Evolutionary conservation across 75 land plant genomes (phyloP).

Genomic region (Ceratopteris richardii): DNA sequence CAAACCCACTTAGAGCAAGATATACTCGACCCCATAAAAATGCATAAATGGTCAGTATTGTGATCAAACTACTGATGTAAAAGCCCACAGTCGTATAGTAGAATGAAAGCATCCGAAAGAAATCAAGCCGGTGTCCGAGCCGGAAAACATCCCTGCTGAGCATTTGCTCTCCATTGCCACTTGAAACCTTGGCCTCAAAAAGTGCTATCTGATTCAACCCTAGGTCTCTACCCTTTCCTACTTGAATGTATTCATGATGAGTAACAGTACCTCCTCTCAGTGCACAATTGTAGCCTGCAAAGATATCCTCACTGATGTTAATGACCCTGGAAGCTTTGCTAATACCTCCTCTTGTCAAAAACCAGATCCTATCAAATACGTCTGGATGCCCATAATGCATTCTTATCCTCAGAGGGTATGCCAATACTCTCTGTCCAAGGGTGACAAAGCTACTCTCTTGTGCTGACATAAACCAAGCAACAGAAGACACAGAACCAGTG

Average conservation of each 20-base stretch:
- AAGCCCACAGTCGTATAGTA: constrained; percentile 37
- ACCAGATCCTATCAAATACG: constrained; percentile 37
- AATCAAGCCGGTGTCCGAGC: constrained; percentile 35
- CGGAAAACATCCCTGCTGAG: constrained; percentile 34
- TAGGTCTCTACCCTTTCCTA: constrained; percentile 33
- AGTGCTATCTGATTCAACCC: constrained; percentile 32
- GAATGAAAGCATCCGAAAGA: constrained; percentile 40
- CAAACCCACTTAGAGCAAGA: constrained; percentile 33
- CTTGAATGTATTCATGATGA: constrained; percentile 90
- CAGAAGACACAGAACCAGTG: constrained; percentile 42
- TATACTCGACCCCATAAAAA: constrained; percentile 39
- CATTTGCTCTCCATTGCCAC: constrained; percentile 35
- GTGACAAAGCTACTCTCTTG: constrained; percentile 36
- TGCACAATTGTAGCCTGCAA: constrained; percentile 36
- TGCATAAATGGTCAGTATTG: constrained; percentile 26
- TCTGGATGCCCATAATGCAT: constrained; percentile 47
- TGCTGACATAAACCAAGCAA: constrained; percentile 86
- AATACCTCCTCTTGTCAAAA: constrained; percentile 29
- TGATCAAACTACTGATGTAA: constrained; percentile 29
- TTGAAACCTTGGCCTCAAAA: constrained; percentile 38
- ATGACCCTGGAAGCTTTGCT: constrained; percentile 36
- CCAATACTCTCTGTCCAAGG: constrained; percentile 33
- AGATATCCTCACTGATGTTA: constrained; percentile 38
- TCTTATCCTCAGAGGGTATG: constrained; percentile 29
- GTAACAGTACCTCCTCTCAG: constrained; percentile 33